Evolutionary conservation across 2,329 filamentous ascomycete genomes (phyloP), one percentile per base, ranked within the genome.

Genomic region (Pleochaeta shiraiana): DNA sequence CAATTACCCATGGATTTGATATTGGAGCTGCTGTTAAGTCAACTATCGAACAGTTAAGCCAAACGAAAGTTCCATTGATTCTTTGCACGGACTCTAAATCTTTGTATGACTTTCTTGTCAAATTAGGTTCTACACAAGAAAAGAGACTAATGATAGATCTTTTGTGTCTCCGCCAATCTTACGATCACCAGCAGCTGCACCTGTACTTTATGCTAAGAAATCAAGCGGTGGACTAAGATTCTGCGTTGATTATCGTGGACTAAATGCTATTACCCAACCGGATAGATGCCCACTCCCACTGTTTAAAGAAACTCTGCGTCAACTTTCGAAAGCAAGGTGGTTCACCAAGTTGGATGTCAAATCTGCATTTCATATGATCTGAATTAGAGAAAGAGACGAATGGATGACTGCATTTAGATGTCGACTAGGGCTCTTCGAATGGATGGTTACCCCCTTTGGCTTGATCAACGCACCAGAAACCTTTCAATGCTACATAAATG

Each of bases 1-100:
- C n/a, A 34, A 63, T 68, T 43, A 68, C 62, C 3, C 24, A 50
- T 14, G 67, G 55, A n/a, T 6, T 28, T 68, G 28, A 53, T 60
- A 16, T 66, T 26, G 9, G 55, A 67, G 34, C n/a, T 68, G 9
- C 39, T 21, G 16, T 63, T 2, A n/a, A 63, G 6, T 39, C n/a
- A 26, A 63, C 43, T 34, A 53, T n/a, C 47, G 28, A 53, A 26
- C n/a, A 53, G n/a, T 12, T 63, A 37, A 37, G 14, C 7, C 24
- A 24, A 2, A 43, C 37, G n/a, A n/a, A 4, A 12, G 59, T 64
- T 21, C 45, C 43, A 9, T 37, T 57, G 12, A 24, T 64, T 31
- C 28, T 69, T 31, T 65, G 30, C 60, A 65, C 53, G 28, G 47
- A 53, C 28, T 53, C 47, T 26, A 26, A 26, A 6, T 53, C 21